phyloP scores from a whole-genome alignment of 345 rosid genomes.

The Citrus glauca region DNA sequence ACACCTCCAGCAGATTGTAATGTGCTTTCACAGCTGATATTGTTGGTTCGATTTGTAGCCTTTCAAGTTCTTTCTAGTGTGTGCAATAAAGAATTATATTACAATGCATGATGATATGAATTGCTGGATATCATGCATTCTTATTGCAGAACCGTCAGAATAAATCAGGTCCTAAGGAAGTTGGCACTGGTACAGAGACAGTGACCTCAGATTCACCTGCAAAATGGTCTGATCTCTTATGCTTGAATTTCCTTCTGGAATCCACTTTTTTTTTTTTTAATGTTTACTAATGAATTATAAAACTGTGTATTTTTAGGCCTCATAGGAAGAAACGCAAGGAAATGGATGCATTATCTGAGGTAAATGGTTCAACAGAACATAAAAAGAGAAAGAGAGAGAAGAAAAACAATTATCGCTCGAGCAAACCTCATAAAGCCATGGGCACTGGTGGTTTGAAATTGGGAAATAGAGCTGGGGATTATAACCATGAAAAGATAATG shows the following conservation, averaged over 20 bases:
- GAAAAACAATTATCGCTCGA: not conserved
- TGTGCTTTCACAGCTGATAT: not conserved
- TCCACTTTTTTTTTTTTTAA: not conserved
- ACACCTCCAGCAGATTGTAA: not conserved
- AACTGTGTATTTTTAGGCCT: conserved; percentile 14
- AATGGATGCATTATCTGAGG: not conserved
- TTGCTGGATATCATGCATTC: not conserved
- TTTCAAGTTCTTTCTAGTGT: not conserved
- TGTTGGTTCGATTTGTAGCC: not conserved
- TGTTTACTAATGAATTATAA: not conserved
- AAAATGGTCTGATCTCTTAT: conserved; percentile 21
- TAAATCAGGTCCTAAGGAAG: conserved; percentile 51
- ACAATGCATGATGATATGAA: not conserved
- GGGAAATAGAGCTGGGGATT: conserved; percentile 11
- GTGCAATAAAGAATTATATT: conserved; percentile 2
- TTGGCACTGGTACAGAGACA: conserved; percentile 12
- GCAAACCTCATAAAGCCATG: not conserved
- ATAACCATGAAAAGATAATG: conserved; percentile 5
- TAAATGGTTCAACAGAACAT: conserved; percentile 10
- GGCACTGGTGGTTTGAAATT: conserved; percentile 12
- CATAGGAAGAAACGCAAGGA: conserved; percentile 22
- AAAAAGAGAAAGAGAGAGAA: conserved; percentile 28
- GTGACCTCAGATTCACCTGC: conserved; percentile 13
- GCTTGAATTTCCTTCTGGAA: not conserved
- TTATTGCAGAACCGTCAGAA: conserved; percentile 64